A percentile compares a stretch with the other conserved stretches of the same genome.
phyloP scores from a whole-genome alignment of 176 grass and related monocot species.

The Lolium multiflorum region DNA sequence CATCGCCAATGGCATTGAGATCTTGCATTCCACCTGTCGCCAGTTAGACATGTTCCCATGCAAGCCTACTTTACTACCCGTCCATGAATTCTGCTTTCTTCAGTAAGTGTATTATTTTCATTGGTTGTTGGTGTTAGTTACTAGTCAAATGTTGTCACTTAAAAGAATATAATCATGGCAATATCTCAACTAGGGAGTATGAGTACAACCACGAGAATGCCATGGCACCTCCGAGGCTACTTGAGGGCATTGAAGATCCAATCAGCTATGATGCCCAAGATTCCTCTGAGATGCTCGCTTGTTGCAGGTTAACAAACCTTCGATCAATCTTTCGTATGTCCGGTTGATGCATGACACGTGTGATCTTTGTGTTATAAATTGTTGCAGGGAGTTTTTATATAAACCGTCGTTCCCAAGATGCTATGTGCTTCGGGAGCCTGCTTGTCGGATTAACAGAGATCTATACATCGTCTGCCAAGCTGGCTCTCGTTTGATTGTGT shows the following conservation, averaged over 20 bases:
- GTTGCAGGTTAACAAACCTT: neutral
- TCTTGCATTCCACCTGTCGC: neutral
- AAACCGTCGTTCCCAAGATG: neutral
- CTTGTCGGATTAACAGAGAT: neutral
- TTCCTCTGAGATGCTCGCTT: neutral
- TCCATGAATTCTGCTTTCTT: neutral
- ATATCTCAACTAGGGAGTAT: slow-evolving; percentile 6
- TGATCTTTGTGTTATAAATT: neutral
- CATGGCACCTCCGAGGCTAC: neutral
- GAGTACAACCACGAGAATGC: neutral
- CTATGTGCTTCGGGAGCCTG: neutral
- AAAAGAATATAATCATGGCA: neutral
- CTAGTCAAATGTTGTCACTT: neutral
- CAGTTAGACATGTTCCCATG: neutral
- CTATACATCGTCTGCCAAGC: neutral
- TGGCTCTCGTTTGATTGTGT: neutral
- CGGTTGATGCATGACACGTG: neutral
- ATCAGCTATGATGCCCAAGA: neutral
- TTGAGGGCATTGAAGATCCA: neutral
- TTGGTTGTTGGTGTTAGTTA: neutral
- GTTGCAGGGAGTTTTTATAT: neutral
- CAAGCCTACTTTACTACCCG: neutral
- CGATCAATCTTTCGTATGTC: neutral
- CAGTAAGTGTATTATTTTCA: neutral
- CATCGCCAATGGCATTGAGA: neutral